Evolutionary conservation across 441 rosid genomes (phyloP).

Genomic region (Populus tomentosa): DNA sequence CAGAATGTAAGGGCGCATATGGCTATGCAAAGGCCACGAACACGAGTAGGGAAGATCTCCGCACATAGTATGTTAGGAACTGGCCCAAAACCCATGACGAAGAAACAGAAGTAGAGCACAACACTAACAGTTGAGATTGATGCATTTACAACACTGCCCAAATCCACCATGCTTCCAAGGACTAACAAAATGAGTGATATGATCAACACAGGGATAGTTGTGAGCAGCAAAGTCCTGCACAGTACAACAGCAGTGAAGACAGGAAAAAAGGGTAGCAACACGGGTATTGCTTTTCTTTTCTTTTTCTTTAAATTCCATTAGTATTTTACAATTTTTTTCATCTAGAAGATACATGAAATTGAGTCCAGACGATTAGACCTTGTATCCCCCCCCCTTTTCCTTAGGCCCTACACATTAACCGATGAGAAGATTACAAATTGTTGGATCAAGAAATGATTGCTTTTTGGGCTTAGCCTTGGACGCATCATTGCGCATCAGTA

Average conservation of each 20-base stretch:
- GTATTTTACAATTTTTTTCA: background rate
- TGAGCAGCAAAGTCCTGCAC: slow-evolving; percentile 73
- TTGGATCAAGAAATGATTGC: background rate
- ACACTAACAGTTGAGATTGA: slow-evolving; percentile 72
- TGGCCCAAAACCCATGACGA: slow-evolving; percentile 96
- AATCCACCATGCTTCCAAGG: slow-evolving; percentile 42
- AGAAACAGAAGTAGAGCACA: slow-evolving; percentile 76
- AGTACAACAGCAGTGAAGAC: background rate
- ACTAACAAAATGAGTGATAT: slow-evolving; percentile 55
- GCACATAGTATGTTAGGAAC: slow-evolving; percentile 85
- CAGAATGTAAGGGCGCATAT: slow-evolving; percentile 79
- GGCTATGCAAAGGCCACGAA: slow-evolving; percentile 86
- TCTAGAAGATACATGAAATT: background rate
- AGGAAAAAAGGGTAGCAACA: background rate
- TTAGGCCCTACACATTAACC: background rate
- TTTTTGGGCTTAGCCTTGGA: background rate
- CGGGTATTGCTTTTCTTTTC: background rate
- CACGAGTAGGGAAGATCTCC: slow-evolving; percentile 90
- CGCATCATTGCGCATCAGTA: background rate
- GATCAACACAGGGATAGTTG: slow-evolving; percentile 69
- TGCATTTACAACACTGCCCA: slow-evolving; percentile 56
- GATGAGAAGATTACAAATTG: background rate
- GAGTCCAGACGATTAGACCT: background rate
- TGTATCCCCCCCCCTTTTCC: background rate
- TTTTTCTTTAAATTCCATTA: background rate